Evolutionary conservation across 164 flowering plant genomes (phyloP), one percentile per base, ranked within the genome.

Genomic region (Chloranthus sessilifolius): DNA sequence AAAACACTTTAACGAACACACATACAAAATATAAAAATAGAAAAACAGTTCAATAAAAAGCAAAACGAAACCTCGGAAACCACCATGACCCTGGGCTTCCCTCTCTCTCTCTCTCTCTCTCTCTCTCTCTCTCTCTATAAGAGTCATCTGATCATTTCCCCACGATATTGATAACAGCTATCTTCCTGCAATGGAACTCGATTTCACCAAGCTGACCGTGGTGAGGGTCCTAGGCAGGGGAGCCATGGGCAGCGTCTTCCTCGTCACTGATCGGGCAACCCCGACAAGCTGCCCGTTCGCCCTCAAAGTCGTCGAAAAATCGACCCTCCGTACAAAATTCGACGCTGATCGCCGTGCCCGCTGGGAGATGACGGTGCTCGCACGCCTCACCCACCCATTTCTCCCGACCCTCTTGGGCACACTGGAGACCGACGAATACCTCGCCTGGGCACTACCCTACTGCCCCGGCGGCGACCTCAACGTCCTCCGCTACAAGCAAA

Each of bases 401-500:
- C 84, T 92, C 14, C 96, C 99, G 4, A 50, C 69, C 30, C 78
- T 92, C 16, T 19, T 83, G 19, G 85, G 79, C 33, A 63, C 71
- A 21, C 25, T 66, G 4, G 94, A 85, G 29, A 68, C 77, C 9
- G 56, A 52, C 1, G 83, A 80, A 1, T 60, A 76, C 56, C 42
- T 86, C 9, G 92, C 78, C 19, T 92, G 91, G 91, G 96, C 88
- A 11, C 64, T 80, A n/a, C 95, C 96, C 0, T 86, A 59, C 63
- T 92, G 96, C 62, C 66, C 90, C 16, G 99, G 95, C 35, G 92
- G 94, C 20, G 96, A 88, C 56, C 90, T 92, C 25, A 88, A 86
- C 59, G 82, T 63, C 35, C 94, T 92, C 70, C 96, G 96, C 7
- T 50, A 80, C 71, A 70, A 55, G 15, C 91, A 77, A 33, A 63